Evolutionary conservation across 116 monocot species (phyloP).

Genomic region (Dioscorea cayenensis): DNA sequence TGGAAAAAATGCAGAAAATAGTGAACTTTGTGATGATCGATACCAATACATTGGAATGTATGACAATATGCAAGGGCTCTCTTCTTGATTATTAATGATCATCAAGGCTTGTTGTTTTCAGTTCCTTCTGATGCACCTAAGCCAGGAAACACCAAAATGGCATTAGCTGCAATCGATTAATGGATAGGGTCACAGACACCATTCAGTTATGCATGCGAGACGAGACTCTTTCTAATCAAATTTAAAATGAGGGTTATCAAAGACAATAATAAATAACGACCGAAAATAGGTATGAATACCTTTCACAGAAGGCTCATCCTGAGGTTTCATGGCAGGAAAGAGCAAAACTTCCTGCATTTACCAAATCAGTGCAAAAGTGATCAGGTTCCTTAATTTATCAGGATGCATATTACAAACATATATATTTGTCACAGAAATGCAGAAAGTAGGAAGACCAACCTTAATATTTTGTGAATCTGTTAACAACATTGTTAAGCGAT

Average conservation of each 20-base stretch:
- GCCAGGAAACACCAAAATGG: too few relatives aligned
- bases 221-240: too few relatives aligned
- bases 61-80: too few relatives aligned
- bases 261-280: background rate
- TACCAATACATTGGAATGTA: background rate
- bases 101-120: too few relatives aligned
- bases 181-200: too few relatives aligned
- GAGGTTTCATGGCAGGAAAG: conserved; percentile 93
- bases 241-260: background rate
- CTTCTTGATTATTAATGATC: too few relatives aligned
- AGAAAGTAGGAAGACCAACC: conserved; percentile 23
- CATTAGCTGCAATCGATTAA: too few relatives aligned
- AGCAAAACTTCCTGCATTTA: conserved; percentile 79
- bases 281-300: conserved; percentile 2
- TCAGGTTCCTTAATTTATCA: background rate
- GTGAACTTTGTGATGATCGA: background rate
- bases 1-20: background rate
- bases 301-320: conserved; percentile 28
- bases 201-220: too few relatives aligned
- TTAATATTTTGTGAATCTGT: conserved; percentile 98
- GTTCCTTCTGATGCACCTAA: too few relatives aligned
- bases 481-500: conserved; percentile 78
- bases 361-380: background rate
- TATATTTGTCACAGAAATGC: background rate
- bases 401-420: background rate